Conservation (phyloP, 2,329 filamentous ascomycete genomes). For the Cordyceps tenuipes region DNA sequence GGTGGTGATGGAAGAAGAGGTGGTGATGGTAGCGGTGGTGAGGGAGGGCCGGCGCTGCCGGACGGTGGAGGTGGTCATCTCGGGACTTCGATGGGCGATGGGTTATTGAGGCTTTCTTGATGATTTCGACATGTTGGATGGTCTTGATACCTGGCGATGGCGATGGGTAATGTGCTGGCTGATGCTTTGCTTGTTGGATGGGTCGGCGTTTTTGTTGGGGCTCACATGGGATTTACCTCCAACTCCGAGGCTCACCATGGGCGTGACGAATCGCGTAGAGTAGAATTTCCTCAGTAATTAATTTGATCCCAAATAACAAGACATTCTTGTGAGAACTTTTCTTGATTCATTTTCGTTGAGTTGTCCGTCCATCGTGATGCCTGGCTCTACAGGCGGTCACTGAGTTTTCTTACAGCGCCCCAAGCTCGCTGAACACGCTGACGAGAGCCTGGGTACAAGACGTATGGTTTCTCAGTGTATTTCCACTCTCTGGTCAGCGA, state of each 20-base stretch:
- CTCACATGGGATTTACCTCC: constrained; percentile 21
- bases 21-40: constrained; percentile 18
- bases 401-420: no score
- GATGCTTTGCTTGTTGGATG: constrained; percentile 1
- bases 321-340: no score
- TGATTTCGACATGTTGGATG: neutral
- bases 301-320: no score
- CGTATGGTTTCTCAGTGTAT: neutral
- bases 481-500: neutral
- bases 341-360: neutral
- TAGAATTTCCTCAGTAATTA: neutral
- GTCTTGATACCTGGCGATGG: neutral
- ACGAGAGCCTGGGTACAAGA: neutral
- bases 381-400: neutral
- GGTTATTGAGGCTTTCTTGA: neutral
- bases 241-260: constrained; percentile 19
- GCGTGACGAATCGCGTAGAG: neutral
- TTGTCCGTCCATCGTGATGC: no score
- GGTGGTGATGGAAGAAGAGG: constrained; percentile 26
- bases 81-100: neutral
- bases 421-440: neutral
- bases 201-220: constrained; percentile 22
- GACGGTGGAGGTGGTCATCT: neutral
- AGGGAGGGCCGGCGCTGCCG: constrained; percentile 18
- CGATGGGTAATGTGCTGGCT: neutral